phyloP scores from a whole-genome alignment of 495 filamentous ascomycete genomes.

The Paragyromitra xinjiangensis region DNA sequence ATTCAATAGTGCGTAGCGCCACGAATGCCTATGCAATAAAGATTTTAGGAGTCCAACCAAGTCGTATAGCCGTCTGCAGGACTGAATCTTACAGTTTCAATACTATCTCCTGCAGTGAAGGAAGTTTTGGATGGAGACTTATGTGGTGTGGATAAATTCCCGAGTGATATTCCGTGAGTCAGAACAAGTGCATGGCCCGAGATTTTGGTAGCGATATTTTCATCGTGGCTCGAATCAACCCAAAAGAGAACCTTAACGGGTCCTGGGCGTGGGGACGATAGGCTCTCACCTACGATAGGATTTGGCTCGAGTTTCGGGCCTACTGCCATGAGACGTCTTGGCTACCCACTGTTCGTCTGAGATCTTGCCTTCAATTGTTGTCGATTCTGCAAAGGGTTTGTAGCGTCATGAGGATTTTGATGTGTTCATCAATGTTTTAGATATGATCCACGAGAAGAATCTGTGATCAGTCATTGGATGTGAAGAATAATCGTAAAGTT shows the following conservation, averaged over 20 bases:
- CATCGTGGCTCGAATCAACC: not conserved
- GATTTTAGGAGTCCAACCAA: not conserved
- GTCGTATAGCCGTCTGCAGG: not conserved
- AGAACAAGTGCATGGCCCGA: not conserved
- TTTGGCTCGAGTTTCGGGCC: not conserved
- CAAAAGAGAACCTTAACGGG: not conserved
- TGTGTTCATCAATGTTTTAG: not conserved
- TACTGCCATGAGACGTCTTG: not conserved
- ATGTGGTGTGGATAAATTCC: not conserved
- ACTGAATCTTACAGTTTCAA: not conserved
- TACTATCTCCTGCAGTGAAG: not conserved
- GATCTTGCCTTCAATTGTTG: not conserved
- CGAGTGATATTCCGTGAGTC: slow-evolving; percentile 13
- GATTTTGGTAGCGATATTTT: not conserved
- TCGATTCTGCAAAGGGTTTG: not conserved
- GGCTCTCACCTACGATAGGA: not conserved
- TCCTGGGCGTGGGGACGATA: not conserved
- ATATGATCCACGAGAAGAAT: not conserved
- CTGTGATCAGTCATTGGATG: not conserved
- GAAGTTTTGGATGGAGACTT: not conserved
- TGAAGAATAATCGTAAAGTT: not conserved
- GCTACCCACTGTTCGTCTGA: not conserved
- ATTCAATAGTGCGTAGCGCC: not conserved
- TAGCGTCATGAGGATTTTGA: not conserved
- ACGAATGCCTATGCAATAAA: not conserved